Evolutionary conservation across 495 filamentous ascomycete genomes (phyloP), one percentile per base, ranked within the genome.

Genomic region (Aspergillus diversus): DNA sequence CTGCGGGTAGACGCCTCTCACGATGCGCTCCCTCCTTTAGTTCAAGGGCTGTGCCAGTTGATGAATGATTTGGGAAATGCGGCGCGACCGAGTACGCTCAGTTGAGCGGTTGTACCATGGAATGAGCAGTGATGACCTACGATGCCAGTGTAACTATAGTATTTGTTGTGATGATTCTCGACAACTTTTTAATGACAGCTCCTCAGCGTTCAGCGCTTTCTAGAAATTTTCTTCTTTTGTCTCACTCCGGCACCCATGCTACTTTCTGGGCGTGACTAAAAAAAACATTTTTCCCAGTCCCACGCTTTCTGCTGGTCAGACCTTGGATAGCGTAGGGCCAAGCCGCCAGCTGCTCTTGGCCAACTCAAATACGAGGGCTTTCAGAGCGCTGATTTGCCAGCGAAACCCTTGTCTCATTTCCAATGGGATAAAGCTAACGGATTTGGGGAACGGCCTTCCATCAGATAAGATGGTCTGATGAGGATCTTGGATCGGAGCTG

Each of bases 21-120:
- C 16, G 69, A 69, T 0, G 68, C 72, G 9, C 65, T 69, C 13
- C 75, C 82, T 33, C 74, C 78, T 5, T 59, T 84, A 33, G 80
- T 84, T 13, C 85, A 87, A 66, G 87, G 86, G 63, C 71, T 87
- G 7, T 75, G 83, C 46, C 72, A 81, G 35, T 68, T 89, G 57
- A 80, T 87, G 71, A 80, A 81, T 48, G 82, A 83, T 65, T 52
- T 85, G 59, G 81, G 80, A 35, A 64, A 61, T 27, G 65, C 65
- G 4, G 65, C 55, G 31, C 56, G 59, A 47, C 61, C 58, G 1
- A 42, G 34, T 55, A 32, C 33, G 15, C 37, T 58, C 7, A 1
- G 12, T 13, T 39, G 17, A 58, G 48, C 15, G 15, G 4, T 12
- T 4, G 11, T 9, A 11, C 39, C 4, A 43, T 8, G n/a, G 39